Percentiles rank a stretch among this genome's conserved stretches.
phyloP scores from a whole-genome alignment of 2,329 filamentous ascomycete genomes.

The Cladophialophora carrionii region DNA sequence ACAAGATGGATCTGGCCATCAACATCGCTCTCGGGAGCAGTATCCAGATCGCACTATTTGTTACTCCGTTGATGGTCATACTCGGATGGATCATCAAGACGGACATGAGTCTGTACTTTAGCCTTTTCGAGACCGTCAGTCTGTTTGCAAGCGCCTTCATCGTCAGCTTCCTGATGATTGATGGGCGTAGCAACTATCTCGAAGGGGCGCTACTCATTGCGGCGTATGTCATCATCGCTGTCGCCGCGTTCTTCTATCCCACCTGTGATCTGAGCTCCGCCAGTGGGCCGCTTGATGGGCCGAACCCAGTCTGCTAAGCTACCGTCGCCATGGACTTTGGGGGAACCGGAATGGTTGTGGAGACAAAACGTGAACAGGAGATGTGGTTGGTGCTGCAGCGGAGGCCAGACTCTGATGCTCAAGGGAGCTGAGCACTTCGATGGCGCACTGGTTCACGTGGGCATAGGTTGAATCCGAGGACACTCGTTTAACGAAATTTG shows the following conservation, averaged over 20 bases:
- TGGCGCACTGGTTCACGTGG: not conserved
- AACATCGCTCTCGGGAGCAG: slow-evolving; percentile 71
- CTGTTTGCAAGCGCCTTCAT: slow-evolving; percentile 83
- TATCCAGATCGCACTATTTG: slow-evolving; percentile 72
- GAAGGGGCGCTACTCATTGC: slow-evolving; percentile 70
- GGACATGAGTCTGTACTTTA: slow-evolving; percentile 81
- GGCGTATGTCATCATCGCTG: slow-evolving; percentile 68
- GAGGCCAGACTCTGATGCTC: not conserved
- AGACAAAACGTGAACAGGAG: not conserved
- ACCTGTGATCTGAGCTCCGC: slow-evolving; percentile 43
- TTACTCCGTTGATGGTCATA: slow-evolving; percentile 71
- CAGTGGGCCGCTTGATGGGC: slow-evolving; percentile 33
- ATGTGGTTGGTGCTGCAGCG: slow-evolving; percentile 1
- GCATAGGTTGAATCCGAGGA: slow-evolving; percentile 3
- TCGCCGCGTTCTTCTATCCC: slow-evolving; percentile 70
- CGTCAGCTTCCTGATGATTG: slow-evolving; percentile 83
- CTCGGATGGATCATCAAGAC: slow-evolving; percentile 70
- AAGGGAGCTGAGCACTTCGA: not conserved
- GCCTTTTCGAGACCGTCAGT: slow-evolving; percentile 84
- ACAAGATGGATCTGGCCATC: slow-evolving; percentile 76
- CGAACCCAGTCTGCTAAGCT: slow-evolving; percentile 17
- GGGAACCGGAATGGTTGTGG: not conserved
- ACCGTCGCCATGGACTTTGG: not conserved
- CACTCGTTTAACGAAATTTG: slow-evolving; percentile 1
- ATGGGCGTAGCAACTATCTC: slow-evolving; percentile 83